Evolutionary conservation across 2,329 filamentous ascomycete genomes (phyloP).

Genomic region (Colletotrichum incanum): DNA sequence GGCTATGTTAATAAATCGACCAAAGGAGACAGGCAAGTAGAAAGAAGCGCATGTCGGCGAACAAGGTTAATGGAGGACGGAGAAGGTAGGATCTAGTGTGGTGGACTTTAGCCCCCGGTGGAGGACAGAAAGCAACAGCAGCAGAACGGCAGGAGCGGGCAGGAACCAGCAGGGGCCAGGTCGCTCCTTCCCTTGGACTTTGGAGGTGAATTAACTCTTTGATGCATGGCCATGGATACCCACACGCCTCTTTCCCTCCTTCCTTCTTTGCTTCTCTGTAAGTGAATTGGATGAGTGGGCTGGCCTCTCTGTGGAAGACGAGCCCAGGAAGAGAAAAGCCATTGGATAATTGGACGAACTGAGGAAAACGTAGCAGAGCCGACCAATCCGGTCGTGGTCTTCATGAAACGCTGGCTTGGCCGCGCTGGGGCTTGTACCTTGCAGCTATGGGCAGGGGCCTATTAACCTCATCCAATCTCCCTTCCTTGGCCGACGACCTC

Average conservation of each 20-base stretch:
- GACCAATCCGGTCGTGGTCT: conserved; percentile 34
- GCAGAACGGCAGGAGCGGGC: conserved; percentile 12
- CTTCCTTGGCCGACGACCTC: conserved; percentile 6
- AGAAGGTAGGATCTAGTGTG: not conserved
- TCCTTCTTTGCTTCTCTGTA: conserved; percentile 11
- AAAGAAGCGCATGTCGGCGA: conserved; percentile 25
- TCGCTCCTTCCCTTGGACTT: conserved; percentile 15
- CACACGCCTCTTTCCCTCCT: conserved; percentile 28
- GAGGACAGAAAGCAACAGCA: conserved; percentile 9
- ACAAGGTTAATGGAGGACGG: conserved; percentile 32
- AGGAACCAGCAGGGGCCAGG: conserved; percentile 2
- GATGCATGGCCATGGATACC: conserved; percentile 18
- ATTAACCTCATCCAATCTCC: conserved; percentile 18
- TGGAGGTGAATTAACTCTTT: conserved; percentile 18
- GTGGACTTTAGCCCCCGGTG: conserved; percentile 10
- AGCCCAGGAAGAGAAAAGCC: conserved; percentile 19
- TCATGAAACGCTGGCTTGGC: conserved; percentile 40
- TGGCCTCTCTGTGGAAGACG: conserved; percentile 12
- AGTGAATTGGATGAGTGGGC: conserved; percentile 15
- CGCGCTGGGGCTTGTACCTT: conserved; percentile 31
- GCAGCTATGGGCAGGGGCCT: conserved; percentile 32
- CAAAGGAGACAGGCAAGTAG: conserved; percentile 5
- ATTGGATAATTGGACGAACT: conserved; percentile 33
- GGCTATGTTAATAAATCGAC: conserved; percentile 26
- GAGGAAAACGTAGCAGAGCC: conserved; percentile 34